Conservation (phyloP, 2,329 filamentous ascomycete species). For the Xylariaceae sp. region DNA sequence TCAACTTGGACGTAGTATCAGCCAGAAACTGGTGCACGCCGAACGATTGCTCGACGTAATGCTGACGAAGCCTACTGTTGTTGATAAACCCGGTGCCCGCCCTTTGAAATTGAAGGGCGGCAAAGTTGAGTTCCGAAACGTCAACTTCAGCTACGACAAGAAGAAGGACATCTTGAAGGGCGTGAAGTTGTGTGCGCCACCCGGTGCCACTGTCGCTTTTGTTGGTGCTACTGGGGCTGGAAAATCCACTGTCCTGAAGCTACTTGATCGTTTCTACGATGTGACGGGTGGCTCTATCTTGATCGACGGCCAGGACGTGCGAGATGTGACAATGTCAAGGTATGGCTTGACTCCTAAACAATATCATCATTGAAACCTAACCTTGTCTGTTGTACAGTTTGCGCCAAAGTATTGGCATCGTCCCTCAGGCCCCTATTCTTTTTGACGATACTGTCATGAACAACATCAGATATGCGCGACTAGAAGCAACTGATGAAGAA, state of each 20-base stretch:
- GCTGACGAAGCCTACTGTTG: constrained; percentile 51
- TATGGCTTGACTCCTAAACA: constrained; percentile 9
- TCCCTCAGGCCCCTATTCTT: constrained; percentile 40
- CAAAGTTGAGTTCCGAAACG: constrained; percentile 49
- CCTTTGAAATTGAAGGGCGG: constrained; percentile 49
- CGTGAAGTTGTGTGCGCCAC: constrained; percentile 45
- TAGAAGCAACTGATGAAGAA: constrained; percentile 43
- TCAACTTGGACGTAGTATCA: constrained; percentile 50
- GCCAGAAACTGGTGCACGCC: constrained; percentile 53
- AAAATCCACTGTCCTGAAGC: constrained; percentile 45
- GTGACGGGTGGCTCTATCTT: constrained; percentile 40
- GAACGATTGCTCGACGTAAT: constrained; percentile 56
- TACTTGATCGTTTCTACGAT: constrained; percentile 49
- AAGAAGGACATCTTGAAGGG: constrained; percentile 54
- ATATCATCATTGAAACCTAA: constrained; percentile 7
- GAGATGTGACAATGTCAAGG: constrained; percentile 35
- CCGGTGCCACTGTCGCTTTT: constrained; percentile 54
- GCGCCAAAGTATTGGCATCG: constrained; percentile 38
- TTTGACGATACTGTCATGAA: constrained; percentile 54
- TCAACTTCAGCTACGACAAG: constrained; percentile 56
- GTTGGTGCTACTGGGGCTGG: constrained; percentile 56
- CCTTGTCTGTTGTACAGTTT: constrained; percentile 23
- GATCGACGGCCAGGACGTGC: constrained; percentile 42
- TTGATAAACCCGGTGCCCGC: constrained; percentile 46
- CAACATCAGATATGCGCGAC: constrained; percentile 50